Evolutionary conservation across 306 rosid genomes (phyloP), one percentile per base, ranked within the genome.

Genomic region (Macrotyloma uniflorum): DNA sequence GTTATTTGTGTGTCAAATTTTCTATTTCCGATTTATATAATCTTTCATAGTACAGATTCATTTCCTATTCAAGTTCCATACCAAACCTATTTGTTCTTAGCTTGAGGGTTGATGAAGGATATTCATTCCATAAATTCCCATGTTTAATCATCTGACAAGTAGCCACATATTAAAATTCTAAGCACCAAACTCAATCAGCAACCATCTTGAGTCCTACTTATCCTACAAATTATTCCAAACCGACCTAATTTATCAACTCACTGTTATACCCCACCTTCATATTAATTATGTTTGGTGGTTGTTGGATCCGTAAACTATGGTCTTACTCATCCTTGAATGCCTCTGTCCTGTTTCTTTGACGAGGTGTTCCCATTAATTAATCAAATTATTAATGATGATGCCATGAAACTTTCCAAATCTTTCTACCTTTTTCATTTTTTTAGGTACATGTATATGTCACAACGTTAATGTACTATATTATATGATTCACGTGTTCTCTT

Each of bases 351-450:
- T 65, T 73, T 9, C n/a, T 70, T 70, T 70, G 42, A 49, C 3
- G 11, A 43, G 24, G 5, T 14, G n/a, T 32, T 35, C 45, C 8
- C 76, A 20, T 68, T 43, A 45, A 10, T 58, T 69, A 58, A 79
- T 59, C 77, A 58, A 79, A 33, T 22, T n/a, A 10, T 47, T 22
- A 49, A 79, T 70, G 64, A 79, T 79, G 77, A 45, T 12, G 57
- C 16, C 35, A 30, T 75, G 47, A 61, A 23, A 46, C 72, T 59
- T 70, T 70, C 77, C 77, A 70, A 79, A 32, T 59, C 5, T n/a
- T 59, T 45, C 22, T 20, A 69, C 47, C 58, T 43, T 24, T 63
- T 30, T 15, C 14, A 64, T 67, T 20, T 13, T 24, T 67, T 42
- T 67, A 13, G 38, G 74, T 28, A 24, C 61, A 18, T 47, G 62